Base-by-base conservation (phyloP, 768 basidiomycete genomes). In the Collybiopsis luxurians region DNA sequence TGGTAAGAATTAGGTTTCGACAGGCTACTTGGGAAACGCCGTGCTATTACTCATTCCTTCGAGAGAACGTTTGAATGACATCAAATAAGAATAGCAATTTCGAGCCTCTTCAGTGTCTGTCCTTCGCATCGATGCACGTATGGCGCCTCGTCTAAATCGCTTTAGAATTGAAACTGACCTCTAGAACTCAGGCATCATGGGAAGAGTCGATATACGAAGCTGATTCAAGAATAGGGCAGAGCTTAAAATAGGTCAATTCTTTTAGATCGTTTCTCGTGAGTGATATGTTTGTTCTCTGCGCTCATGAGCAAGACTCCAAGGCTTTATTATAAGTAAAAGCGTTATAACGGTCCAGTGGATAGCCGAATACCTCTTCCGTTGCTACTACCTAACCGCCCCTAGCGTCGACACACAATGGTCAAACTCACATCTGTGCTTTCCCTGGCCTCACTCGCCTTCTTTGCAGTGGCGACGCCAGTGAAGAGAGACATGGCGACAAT, bases 401-500 rank as follows among this genome's bases (percentile, higher is more conserved):
- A n/a, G n/a, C n/a, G n/a, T n/a, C n/a, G n/a, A n/a, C 48, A 49
- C 19, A 49, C 28, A 34, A 49, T 49, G 48, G 48, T 49, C 19
- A 26, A 49, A 31, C 17, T 49, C 48, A n/a, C 31, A 26, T 7
- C 48, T n/a, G 15, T 49, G 48, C 34, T 49, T 10, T 36, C 23
- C 28, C 21, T 49, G 15, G n/a, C 48, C 30, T 34, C 48, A 9
- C 15, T 49, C 19, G 19, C 31, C 23, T 17, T 10, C 12, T 10
- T 34, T 34, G 31, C 48, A 1, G 34, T 21, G 30, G 48, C 28
- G 9, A 49, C 48, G n/a, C 48, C 48, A n/a, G 5, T 49, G 17
- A 49, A 49, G 28, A 49, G 48, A 28, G 48, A 49, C 48, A 49
- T 49, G 48, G 48, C 48, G 6, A 49, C 48, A 34, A 49, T 49